Conservation (phyloP, 139 green algal genomes). For the Auxenochlorella pyrenoidosa region DNA sequence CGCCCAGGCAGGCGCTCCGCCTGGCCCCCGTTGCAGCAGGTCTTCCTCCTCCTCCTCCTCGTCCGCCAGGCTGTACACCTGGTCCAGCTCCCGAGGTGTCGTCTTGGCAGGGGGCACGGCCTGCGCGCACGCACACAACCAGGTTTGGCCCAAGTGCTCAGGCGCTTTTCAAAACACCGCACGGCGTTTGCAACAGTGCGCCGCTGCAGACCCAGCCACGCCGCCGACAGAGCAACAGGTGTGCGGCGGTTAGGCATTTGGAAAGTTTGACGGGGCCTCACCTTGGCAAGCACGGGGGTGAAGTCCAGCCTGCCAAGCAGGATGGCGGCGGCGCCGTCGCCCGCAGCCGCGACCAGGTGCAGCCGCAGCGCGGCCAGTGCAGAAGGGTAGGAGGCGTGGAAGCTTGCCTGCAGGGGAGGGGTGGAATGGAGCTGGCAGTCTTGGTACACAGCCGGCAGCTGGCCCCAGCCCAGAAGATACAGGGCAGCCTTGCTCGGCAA, state of each 20-base stretch:
- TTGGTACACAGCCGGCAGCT: too few species aligned
- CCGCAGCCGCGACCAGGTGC: background rate
- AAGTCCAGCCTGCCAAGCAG: conserved; percentile 40
- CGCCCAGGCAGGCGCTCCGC: conserved; percentile 7
- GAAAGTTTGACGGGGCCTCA: background rate
- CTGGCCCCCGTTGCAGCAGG: background rate
- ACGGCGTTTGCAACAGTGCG: too few species aligned
- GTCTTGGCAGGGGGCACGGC: background rate
- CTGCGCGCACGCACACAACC: background rate
- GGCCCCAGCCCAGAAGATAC: too few species aligned
- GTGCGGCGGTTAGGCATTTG: too few species aligned
- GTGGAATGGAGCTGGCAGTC: background rate
- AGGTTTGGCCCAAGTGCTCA: too few species aligned
- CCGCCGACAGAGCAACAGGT: too few species aligned
- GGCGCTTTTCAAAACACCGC: too few species aligned
- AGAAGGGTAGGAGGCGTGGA: conserved; percentile 23
- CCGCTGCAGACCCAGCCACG: too few species aligned
- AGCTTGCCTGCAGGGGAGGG: conserved; percentile 4
- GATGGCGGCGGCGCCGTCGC: conserved; percentile 16
- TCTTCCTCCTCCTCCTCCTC: conserved; percentile 35
- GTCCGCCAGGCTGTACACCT: conserved; percentile 25
- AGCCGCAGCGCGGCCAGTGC: conserved; percentile 26
- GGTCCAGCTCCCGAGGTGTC: background rate
- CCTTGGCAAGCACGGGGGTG: conserved; percentile 31
- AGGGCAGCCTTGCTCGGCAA: too few species aligned